A percentile compares a stretch with the other conserved stretches of the same genome.
These are phyloP conservation scores for Pisolithus albus DNA, from an alignment of 768 basidiomycete genomes.

Conservation along the genomic window DNA sequence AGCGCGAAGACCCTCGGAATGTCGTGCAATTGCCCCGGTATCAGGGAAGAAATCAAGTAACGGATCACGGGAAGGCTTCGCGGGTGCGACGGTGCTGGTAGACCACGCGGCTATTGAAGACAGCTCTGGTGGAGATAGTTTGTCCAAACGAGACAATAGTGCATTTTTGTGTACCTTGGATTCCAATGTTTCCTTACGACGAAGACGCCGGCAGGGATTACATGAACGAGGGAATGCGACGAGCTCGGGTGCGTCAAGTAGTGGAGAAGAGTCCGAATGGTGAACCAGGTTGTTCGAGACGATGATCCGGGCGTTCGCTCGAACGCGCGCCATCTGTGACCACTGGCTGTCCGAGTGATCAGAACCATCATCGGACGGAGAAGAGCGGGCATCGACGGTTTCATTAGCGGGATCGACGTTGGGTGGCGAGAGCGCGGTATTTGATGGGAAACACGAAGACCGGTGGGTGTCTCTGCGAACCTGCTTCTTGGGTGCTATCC, in stretches of 20 bases:
- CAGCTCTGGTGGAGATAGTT: conserved; percentile 36
- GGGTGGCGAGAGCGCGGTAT: conserved; percentile 16
- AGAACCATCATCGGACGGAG: conserved; percentile 33
- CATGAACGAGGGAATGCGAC: conserved; percentile 52
- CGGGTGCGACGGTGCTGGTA: conserved; percentile 23
- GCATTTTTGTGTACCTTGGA: conserved; percentile 43
- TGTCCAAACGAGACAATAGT: conserved; percentile 41
- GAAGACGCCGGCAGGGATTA: conserved; percentile 34
- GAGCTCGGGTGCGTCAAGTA: conserved; percentile 33
- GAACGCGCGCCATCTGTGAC: conserved; percentile 27
- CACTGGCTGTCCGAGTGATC: conserved; percentile 15
- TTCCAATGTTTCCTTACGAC: conserved; percentile 35
- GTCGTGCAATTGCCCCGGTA: conserved; percentile 10
- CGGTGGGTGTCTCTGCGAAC: conserved; percentile 20
- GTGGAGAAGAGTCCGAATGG: conserved; percentile 39
- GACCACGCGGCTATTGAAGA: conserved; percentile 40
- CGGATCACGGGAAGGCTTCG: conserved; percentile 29
- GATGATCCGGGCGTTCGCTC: conserved; percentile 34
- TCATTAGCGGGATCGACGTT: conserved; percentile 17
- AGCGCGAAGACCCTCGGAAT: conserved; percentile 52
- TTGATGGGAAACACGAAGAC: conserved; percentile 17
- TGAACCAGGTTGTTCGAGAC: conserved; percentile 42
- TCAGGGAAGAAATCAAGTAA: conserved; percentile 21
- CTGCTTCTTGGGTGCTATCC: conserved; percentile 40
- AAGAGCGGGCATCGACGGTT: conserved; percentile 28